These are phyloP conservation scores for Phialemonium atrogriseum DNA, from an alignment of 2,329 filamentous ascomycete genomes.

Conservation along the genomic window DNA sequence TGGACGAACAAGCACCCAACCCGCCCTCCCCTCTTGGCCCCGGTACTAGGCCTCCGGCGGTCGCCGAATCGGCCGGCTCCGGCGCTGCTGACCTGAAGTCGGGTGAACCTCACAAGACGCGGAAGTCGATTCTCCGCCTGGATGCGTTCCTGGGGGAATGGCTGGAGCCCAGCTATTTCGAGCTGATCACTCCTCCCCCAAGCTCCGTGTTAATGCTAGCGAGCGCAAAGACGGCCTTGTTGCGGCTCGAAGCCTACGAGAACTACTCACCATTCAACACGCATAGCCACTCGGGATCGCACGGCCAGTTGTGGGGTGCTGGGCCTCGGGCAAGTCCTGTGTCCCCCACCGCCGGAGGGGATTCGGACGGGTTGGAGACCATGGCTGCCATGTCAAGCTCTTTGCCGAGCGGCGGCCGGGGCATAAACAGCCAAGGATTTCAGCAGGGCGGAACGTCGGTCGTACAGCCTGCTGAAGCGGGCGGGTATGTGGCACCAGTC, in stretches of 20 bases:
- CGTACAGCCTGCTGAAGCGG: slow-evolving; percentile 5
- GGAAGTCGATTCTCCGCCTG: slow-evolving; percentile 62
- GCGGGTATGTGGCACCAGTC: slow-evolving; percentile 61
- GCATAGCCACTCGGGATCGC: slow-evolving; percentile 19
- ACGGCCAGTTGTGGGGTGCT: slow-evolving; percentile 31
- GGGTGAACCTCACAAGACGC: slow-evolving; percentile 20
- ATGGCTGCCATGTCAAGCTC: slow-evolving; percentile 24
- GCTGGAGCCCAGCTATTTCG: slow-evolving; percentile 89
- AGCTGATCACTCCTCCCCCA: slow-evolving; percentile 83
- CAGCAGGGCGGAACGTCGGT: not conserved
- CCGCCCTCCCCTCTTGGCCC: slow-evolving; percentile 12
- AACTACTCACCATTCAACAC: slow-evolving; percentile 32
- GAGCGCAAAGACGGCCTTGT: slow-evolving; percentile 76
- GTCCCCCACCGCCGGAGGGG: slow-evolving; percentile 9
- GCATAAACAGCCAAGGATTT: slow-evolving; percentile 15
- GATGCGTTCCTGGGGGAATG: slow-evolving; percentile 95
- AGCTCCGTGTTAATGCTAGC: slow-evolving; percentile 81
- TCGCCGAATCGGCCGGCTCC: slow-evolving; percentile 11
- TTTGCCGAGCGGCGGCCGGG: slow-evolving; percentile 21
- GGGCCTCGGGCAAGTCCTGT: slow-evolving; percentile 13
- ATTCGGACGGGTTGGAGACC: slow-evolving; percentile 15
- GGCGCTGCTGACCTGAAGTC: slow-evolving; percentile 8
- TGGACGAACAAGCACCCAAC: slow-evolving; percentile 8
- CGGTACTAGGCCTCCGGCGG: not conserved
- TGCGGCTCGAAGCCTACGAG: slow-evolving; percentile 64